Percentiles rank a stretch among this genome's conserved stretches.
Evolutionary conservation across 2,329 filamentous ascomycete genomes (phyloP).

Genomic region (Canariomyces notabilis): DNA sequence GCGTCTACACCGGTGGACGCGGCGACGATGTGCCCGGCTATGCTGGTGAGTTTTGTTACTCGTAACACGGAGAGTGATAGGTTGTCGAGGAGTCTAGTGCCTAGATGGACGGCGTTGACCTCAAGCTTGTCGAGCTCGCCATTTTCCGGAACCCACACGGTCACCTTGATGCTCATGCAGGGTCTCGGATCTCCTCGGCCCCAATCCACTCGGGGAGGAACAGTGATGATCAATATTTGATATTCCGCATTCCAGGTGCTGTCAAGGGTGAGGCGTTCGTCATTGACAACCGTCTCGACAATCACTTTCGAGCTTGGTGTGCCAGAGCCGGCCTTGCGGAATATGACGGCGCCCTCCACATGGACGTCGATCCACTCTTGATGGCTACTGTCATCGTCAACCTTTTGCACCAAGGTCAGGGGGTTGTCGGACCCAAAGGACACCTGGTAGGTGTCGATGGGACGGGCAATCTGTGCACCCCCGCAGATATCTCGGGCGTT

Average conservation of each 20-base stretch:
- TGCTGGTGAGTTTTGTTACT: conserved; percentile 31
- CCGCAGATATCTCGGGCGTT: conserved; percentile 13
- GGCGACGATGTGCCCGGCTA: conserved; percentile 36
- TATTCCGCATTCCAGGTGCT: conserved; percentile 30
- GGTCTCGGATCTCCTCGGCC: conserved; percentile 28
- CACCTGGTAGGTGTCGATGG: conserved; percentile 30
- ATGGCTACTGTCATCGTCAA: conserved; percentile 18
- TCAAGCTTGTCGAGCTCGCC: conserved; percentile 35
- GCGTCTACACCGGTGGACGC: conserved; percentile 27
- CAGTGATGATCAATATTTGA: conserved; percentile 37
- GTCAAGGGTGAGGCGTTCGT: conserved; percentile 35
- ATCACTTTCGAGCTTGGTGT: conserved; percentile 36
- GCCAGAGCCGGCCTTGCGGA: conserved; percentile 35
- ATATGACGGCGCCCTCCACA: conserved; percentile 42
- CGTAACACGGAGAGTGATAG: conserved; percentile 33
- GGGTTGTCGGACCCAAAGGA: conserved; percentile 33
- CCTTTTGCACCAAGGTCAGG: conserved; percentile 38
- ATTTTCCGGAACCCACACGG: conserved; percentile 41
- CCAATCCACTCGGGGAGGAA: conserved; percentile 34
- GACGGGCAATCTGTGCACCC: conserved; percentile 27
- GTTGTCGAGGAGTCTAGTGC: conserved; percentile 37
- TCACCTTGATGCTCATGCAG: conserved; percentile 45
- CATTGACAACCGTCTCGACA: conserved; percentile 43
- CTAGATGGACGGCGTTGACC: conserved; percentile 36
- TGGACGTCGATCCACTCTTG: conserved; percentile 30